phyloP scores from a whole-genome alignment of 768 basidiomycete species.

The Calocybe gangraenosa region DNA sequence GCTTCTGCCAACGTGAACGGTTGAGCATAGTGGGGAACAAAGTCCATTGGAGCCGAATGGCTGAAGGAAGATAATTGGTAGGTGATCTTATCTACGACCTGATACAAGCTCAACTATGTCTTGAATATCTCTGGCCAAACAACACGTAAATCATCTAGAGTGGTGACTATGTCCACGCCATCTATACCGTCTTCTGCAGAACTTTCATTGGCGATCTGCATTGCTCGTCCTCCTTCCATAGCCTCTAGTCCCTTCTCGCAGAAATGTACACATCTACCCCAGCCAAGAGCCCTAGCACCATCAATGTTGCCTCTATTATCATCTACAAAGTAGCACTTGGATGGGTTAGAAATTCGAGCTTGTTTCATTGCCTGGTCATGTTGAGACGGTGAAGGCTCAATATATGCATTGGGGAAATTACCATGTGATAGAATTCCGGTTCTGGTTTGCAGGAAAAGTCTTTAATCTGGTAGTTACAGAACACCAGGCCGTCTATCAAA shows the following conservation, averaged over 20 bases:
- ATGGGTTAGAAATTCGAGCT: conserved; percentile 58
- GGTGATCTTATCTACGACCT: neutral
- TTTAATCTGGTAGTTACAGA: conserved; percentile 66
- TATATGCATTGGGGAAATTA: conserved; percentile 18
- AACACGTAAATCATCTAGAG: conserved; percentile 61
- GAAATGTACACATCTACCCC: conserved; percentile 75
- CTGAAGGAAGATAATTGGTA: neutral
- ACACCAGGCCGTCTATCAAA: conserved; percentile 72
- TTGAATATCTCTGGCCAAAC: conserved; percentile 79
- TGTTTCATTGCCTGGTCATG: conserved; percentile 55
- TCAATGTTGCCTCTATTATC: conserved; percentile 70
- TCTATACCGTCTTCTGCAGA: conserved; percentile 31
- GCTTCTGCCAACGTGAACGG: conserved; percentile 74
- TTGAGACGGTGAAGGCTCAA: conserved; percentile 5
- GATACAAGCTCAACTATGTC: conserved; percentile 1
- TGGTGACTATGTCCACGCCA: conserved; percentile 47
- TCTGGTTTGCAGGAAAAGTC: conserved; percentile 83
- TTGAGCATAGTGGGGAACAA: conserved; percentile 61
- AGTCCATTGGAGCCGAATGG: conserved; percentile 46
- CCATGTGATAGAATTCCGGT: conserved; percentile 61
- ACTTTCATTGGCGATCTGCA: conserved; percentile 39
- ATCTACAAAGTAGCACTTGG: conserved; percentile 76
- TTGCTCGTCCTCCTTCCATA: conserved; percentile 59
- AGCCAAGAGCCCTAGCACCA: conserved; percentile 60
- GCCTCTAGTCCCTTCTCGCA: conserved; percentile 62